A percentile compares a stretch with the other conserved stretches of the same genome.
Evolutionary conservation across 805 yeast genomes (phyloP).

Genomic region (Kregervanrija fluxuum): DNA sequence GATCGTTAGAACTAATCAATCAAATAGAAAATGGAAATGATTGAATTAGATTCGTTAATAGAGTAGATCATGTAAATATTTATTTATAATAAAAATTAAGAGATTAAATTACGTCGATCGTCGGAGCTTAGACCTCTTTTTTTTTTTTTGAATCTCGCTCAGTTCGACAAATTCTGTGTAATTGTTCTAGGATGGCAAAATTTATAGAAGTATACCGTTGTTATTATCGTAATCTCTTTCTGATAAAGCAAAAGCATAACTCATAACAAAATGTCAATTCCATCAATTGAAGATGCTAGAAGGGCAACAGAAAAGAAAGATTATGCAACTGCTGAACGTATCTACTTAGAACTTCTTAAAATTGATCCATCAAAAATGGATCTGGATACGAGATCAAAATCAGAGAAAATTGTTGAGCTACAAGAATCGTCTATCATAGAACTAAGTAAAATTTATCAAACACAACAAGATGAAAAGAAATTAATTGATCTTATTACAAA

Average conservation of each 20-base stretch:
- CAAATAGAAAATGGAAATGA: slow-evolving; percentile 10
- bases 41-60: neutral
- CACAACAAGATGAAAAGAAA: slow-evolving; percentile 38
- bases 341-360: slow-evolving; percentile 45
- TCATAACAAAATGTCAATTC: slow-evolving; percentile 19
- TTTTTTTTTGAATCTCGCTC: neutral
- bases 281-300: slow-evolving; percentile 53
- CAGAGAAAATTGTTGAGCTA: slow-evolving; percentile 39
- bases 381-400: slow-evolving; percentile 11
- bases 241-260: neutral
- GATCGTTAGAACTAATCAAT: slow-evolving; percentile 32
- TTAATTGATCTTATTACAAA: slow-evolving; percentile 56
- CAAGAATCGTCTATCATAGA: slow-evolving; percentile 69
- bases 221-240: neutral
- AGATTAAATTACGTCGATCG: too few relatives aligned
- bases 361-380: slow-evolving; percentile 10
- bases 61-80: neutral
- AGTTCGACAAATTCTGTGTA: neutral
- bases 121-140: neutral
- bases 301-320: slow-evolving; percentile 44
- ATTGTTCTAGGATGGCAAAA: neutral
- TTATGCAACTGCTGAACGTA: slow-evolving; percentile 48
- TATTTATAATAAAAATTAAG: too few relatives aligned
- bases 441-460: slow-evolving; percentile 65
- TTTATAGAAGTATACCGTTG: too few relatives aligned